These are phyloP conservation scores for Sporodiniella umbellata DNA, from an alignment of 371 early-diverging fungal species.

Conservation along the genomic window DNA sequence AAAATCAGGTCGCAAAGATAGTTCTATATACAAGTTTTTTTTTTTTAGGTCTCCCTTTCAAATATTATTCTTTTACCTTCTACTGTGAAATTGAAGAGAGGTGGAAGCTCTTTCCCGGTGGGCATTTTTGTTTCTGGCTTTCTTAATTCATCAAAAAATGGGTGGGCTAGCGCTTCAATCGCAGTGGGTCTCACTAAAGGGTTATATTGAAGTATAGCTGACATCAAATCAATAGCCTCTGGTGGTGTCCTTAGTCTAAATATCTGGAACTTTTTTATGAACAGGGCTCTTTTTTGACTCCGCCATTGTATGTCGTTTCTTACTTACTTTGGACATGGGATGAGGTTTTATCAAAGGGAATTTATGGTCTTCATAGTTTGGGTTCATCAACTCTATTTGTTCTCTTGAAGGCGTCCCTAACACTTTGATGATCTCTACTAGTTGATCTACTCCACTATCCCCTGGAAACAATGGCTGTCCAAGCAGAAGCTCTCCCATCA, in stretches of 20 bases:
- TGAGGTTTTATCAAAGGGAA: constrained; percentile 93
- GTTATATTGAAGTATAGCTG: constrained; percentile 91
- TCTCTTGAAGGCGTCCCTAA: constrained; percentile 95
- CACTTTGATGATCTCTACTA: constrained; percentile 98
- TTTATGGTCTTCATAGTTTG: constrained; percentile 91
- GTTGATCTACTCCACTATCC: constrained; percentile 96
- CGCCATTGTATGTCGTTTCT: neutral
- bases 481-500: constrained; percentile 93
- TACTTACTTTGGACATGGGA: constrained; percentile 70
- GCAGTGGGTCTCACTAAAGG: constrained; percentile 90
- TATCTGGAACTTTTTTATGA: constrained; percentile 3
- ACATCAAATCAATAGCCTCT: constrained; percentile 88
- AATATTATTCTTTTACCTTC: constrained; percentile 51
- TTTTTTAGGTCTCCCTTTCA: neutral
- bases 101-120: constrained; percentile 81
- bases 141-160: constrained; percentile 96
- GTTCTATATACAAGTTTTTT: constrained; percentile 17
- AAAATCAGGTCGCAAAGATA: constrained; percentile 51
- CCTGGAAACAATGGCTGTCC: constrained; percentile 96
- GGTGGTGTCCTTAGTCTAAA: constrained; percentile 52
- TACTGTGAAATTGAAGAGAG: constrained; percentile 89
- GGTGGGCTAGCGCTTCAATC: constrained; percentile 91
- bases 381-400: constrained; percentile 92
- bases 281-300: neutral
- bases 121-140: constrained; percentile 80